Base-by-base conservation (phyloP, 2,329 filamentous ascomycete species). In the Aureobasidium pullulans region DNA sequence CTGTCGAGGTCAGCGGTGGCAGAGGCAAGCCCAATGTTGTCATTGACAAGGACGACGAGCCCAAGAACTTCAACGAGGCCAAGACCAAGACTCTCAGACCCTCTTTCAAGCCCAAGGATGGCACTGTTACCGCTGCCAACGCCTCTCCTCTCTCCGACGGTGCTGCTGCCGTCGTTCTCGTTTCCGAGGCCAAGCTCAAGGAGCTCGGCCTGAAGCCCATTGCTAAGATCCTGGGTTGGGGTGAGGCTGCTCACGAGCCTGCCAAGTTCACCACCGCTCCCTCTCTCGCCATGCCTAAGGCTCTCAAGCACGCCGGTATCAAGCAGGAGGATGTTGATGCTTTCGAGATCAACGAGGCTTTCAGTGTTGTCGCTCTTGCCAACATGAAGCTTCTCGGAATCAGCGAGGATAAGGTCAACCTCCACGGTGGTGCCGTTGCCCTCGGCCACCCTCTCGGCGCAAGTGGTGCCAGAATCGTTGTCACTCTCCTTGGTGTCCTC, bases 301-400 rank as follows among this genome's bases (percentile, higher is more conserved):
- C 94, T 61, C 84, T 99, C 71, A 91, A 93, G 82, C 93, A 99
- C 77, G 94, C 94, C 62, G 89, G 89, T 63, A 78, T 99, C 63
- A 83, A 84, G 60, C 82, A 86, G 66, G 84, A 87, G 64, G 81
- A 89, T 61, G 82, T 99, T 61, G 93, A 97, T 70, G 94, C 85
- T 67, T 99, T 94, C 75, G 94, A 99, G 81, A 96, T 99, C 81
- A 99, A 99, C 81, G 94, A 99, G 81, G 94, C 94, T 43, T 99
- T 99, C 81, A 94, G 89, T 64, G 94, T 96, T 52, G 94, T 99
- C 64, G 90, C 94, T 40, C 83, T 99, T 56, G 92, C 94, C 66
- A 99, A 99, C 81, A 85, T 96, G 78, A 96, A 99, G 84, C 75
- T 97, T 59, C 85, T 99, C 42, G 82, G 81, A 63, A 78, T 99